phyloP scores from a whole-genome alignment of 1,284 basidiomycete genomes.

The Malassezia caprae region DNA sequence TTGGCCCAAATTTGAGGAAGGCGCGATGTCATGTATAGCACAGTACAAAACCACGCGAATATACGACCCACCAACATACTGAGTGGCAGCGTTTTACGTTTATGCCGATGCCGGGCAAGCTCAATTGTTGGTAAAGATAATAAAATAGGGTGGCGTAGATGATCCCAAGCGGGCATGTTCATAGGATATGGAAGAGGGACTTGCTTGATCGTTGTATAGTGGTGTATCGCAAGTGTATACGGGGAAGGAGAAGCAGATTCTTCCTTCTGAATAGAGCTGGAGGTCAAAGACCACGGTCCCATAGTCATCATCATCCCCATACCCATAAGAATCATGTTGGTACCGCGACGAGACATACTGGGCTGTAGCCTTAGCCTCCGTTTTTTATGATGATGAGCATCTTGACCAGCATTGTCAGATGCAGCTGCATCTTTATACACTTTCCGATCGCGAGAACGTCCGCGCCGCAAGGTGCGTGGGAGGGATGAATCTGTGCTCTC shows the following conservation, averaged over 20 bases:
- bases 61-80: constrained; percentile 30
- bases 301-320: constrained; percentile 4
- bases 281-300: neutral
- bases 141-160: constrained; percentile 7
- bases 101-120: neutral
- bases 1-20: constrained; percentile 48
- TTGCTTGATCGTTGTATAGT: neutral
- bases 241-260: neutral
- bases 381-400: neutral
- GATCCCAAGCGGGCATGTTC: neutral
- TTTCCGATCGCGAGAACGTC: neutral
- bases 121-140: neutral
- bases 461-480: neutral
- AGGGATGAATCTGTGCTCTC: neutral
- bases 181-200: neutral
- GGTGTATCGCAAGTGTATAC: neutral
- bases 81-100: neutral
- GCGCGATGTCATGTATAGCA: constrained; percentile 46
- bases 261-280: neutral
- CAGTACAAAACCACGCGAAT: constrained; percentile 40
- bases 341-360: constrained; percentile 14
- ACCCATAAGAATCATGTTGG: constrained; percentile 18
- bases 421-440: neutral
- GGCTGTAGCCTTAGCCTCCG: neutral
- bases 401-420: neutral